A percentile compares a stretch with the other conserved stretches of the same genome.
Evolutionary conservation across 2,329 filamentous ascomycete genomes (phyloP).

Genomic region (Diaporthe sp.): DNA sequence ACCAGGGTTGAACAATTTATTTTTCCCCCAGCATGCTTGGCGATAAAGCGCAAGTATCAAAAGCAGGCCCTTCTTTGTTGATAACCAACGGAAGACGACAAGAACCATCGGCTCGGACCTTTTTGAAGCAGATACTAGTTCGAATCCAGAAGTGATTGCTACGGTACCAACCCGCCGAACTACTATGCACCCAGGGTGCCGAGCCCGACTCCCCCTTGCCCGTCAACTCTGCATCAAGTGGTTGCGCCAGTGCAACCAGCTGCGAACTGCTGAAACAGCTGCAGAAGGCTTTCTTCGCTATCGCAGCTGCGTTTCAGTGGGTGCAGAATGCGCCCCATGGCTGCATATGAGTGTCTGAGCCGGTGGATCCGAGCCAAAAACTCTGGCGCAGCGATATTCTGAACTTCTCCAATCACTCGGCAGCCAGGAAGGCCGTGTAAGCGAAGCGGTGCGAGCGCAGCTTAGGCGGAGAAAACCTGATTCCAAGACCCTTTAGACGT

Average conservation of each 20-base stretch:
- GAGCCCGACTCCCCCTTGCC: background rate
- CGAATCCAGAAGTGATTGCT: constrained; percentile 18
- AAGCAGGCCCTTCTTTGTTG: background rate
- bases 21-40: constrained; percentile 5
- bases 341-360: constrained; percentile 14
- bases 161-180: constrained; percentile 19
- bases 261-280: constrained; percentile 1
- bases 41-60: constrained; percentile 1
- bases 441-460: background rate
- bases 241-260: constrained; percentile 6
- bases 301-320: constrained; percentile 14
- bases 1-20: background rate
- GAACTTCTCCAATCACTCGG: background rate
- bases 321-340: background rate
- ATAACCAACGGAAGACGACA: background rate
- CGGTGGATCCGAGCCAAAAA: constrained; percentile 23
- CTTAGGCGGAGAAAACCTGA: constrained; percentile 1
- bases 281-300: background rate
- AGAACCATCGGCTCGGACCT: constrained; percentile 13
- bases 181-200: background rate
- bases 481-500: background rate
- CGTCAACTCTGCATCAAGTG: constrained; percentile 24
- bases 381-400: background rate
- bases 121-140: constrained; percentile 25
- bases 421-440: background rate